phyloP scores from a whole-genome alignment of 2,329 filamentous ascomycete species.

The Ophiocordyceps australis region DNA sequence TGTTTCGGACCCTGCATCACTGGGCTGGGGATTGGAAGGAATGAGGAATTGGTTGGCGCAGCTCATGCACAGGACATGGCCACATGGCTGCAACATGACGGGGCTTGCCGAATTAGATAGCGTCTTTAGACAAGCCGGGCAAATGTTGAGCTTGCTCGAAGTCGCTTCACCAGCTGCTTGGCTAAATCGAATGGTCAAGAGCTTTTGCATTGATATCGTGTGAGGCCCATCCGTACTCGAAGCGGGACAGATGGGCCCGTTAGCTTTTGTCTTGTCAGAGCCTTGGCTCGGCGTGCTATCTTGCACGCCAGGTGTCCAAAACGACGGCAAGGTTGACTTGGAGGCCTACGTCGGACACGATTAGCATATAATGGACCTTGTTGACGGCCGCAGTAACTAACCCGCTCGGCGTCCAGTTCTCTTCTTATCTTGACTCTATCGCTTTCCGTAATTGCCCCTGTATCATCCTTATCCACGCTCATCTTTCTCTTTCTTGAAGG shows the following conservation, averaged over 20 bases:
- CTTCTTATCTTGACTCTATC: slow-evolving; percentile 54
- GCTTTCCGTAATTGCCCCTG: slow-evolving; percentile 48
- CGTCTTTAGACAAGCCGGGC: slow-evolving; percentile 71
- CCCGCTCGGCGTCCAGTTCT: slow-evolving; percentile 57
- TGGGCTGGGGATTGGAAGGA: slow-evolving; percentile 18
- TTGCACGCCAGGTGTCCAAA: slow-evolving; percentile 58
- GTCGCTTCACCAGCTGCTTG: slow-evolving; percentile 39
- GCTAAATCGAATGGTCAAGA: slow-evolving; percentile 61
- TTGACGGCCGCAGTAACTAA: no score
- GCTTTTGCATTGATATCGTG: slow-evolving; percentile 55
- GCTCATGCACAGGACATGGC: slow-evolving; percentile 75
- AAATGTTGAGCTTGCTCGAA: slow-evolving; percentile 31
- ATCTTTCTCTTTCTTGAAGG: slow-evolving; percentile 83
- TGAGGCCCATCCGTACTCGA: slow-evolving; percentile 51
- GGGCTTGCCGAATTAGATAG: slow-evolving; percentile 71
- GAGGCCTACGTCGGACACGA: slow-evolving; percentile 23
- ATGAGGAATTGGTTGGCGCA: slow-evolving; percentile 68
- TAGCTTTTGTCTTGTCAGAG: slow-evolving; percentile 45
- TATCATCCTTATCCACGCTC: slow-evolving; percentile 52
- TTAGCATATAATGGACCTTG: no score
- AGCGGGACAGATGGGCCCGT: slow-evolving; percentile 58
- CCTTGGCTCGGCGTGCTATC: slow-evolving; percentile 31
- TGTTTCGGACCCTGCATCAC: slow-evolving; percentile 30
- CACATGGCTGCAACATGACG: slow-evolving; percentile 70
- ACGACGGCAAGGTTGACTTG: slow-evolving; percentile 60